These are phyloP conservation scores for Ceratobasidium sp. DNA, from an alignment of 1,284 basidiomycete genomes.

Conservation along the genomic window DNA sequence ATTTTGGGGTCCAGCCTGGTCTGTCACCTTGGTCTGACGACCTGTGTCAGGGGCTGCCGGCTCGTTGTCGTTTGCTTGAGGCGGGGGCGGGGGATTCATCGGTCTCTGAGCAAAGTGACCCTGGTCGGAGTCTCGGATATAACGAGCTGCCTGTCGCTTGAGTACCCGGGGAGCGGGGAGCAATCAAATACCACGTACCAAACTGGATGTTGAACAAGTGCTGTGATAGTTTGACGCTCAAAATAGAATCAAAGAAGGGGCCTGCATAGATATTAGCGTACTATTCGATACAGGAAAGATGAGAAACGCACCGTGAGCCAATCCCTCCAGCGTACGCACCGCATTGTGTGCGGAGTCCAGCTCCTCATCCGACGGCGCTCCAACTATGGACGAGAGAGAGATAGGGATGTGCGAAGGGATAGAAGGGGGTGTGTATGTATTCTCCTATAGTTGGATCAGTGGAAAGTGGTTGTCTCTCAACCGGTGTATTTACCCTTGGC, in stretches of 20 bases:
- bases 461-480: no score
- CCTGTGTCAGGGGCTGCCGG: no score
- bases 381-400: background rate
- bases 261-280: no score
- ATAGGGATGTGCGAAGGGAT: constrained; percentile 2
- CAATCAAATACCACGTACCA: no score
- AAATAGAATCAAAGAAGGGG: background rate
- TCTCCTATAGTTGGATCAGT: background rate
- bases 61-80: no score
- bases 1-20: no score
- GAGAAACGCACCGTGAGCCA: background rate
- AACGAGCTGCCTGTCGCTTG: background rate
- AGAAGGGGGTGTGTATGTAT: background rate
- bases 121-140: background rate
- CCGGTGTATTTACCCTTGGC: background rate
- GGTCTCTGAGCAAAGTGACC: background rate
- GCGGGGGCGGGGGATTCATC: no score
- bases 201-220: constrained; percentile 14
- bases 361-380: constrained; percentile 4
- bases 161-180: no score
- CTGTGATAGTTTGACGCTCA: background rate
- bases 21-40: no score
- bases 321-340: background rate
- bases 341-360: background rate
- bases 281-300: no score